Conservation (phyloP, 495 filamentous ascomycete genomes). For the Oidiodendron maius region DNA sequence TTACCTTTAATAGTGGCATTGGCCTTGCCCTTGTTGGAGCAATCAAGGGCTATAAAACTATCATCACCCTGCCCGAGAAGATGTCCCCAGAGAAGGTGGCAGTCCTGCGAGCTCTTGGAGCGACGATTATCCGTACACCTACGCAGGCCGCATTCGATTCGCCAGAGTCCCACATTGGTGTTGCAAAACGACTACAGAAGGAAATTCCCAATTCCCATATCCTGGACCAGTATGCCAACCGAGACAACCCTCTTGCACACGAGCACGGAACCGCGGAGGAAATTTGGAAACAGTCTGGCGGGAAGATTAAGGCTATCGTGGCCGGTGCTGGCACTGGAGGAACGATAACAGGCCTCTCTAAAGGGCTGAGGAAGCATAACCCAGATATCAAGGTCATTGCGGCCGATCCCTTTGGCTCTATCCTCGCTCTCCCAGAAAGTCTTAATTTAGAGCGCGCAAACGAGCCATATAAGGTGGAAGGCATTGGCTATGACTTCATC, state of each 20-base stretch:
- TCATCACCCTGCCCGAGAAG: constrained; percentile 98
- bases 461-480: constrained; percentile 93
- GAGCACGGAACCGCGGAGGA: constrained; percentile 94
- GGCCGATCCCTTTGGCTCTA: constrained; percentile 85
- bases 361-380: constrained; percentile 83
- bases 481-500: constrained; percentile 98
- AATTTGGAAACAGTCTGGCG: constrained; percentile 86
- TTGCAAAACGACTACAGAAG: constrained; percentile 82
- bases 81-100: constrained; percentile 98
- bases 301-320: constrained; percentile 79
- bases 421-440: constrained; percentile 71
- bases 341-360: constrained; percentile 86
- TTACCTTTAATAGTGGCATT: constrained; percentile 59
- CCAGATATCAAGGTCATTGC: constrained; percentile 76
- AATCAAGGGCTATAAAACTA: constrained; percentile 95
- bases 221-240: constrained; percentile 91
- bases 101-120: constrained; percentile 85
- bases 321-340: constrained; percentile 94
- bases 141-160: constrained; percentile 92
- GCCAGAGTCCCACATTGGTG: constrained; percentile 95
- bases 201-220: constrained; percentile 97
- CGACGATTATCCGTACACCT: constrained; percentile 95
- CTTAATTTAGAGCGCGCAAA: constrained; percentile 76
- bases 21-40: constrained; percentile 90
- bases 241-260: constrained; percentile 88